Percentiles rank a stretch among this genome's conserved stretches.
These are phyloP conservation scores for Cladosporium phlei DNA, from an alignment of 2,329 filamentous ascomycete species.

Conservation along the genomic window DNA sequence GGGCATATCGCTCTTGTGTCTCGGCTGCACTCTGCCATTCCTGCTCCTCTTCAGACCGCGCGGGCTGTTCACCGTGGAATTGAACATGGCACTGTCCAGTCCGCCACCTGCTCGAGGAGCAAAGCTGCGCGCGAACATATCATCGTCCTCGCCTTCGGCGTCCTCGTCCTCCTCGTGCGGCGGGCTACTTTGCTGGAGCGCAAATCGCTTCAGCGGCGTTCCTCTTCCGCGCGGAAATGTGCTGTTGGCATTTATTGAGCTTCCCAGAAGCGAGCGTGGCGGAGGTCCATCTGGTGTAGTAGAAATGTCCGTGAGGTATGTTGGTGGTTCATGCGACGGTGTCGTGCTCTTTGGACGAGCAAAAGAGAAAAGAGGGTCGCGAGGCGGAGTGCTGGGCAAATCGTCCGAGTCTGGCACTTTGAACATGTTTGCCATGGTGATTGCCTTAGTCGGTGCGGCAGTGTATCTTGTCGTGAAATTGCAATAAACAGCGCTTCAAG, in stretches of 20 bases:
- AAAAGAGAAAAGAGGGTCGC: slow-evolving; percentile 21
- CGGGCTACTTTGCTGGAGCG: slow-evolving; percentile 36
- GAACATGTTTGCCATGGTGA: slow-evolving; percentile 16
- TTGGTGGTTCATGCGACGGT: slow-evolving; percentile 32
- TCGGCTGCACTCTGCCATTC: slow-evolving; percentile 34
- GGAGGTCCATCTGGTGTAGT: slow-evolving; percentile 34
- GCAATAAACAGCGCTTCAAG: no score
- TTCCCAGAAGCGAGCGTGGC: slow-evolving; percentile 33
- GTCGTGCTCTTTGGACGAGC: slow-evolving; percentile 33
- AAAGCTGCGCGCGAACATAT: slow-evolving; percentile 23
- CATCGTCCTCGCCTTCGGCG: slow-evolving; percentile 29
- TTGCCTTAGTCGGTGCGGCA: background rate
- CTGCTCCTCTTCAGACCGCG: slow-evolving; percentile 37
- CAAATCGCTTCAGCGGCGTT: slow-evolving; percentile 28
- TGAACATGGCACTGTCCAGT: slow-evolving; percentile 14
- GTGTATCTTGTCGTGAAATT: background rate
- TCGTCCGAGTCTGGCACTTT: slow-evolving; percentile 17
- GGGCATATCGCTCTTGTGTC: slow-evolving; percentile 60
- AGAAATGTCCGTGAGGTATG: slow-evolving; percentile 28
- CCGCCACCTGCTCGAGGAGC: slow-evolving; percentile 8
- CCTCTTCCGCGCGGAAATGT: slow-evolving; percentile 26
- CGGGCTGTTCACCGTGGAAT: slow-evolving; percentile 22
- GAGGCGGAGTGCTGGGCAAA: slow-evolving; percentile 25
- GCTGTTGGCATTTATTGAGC: slow-evolving; percentile 29
- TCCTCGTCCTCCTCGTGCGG: slow-evolving; percentile 30